phyloP scores from a whole-genome alignment of 345 rosid species.

The Luvunga scandens region DNA sequence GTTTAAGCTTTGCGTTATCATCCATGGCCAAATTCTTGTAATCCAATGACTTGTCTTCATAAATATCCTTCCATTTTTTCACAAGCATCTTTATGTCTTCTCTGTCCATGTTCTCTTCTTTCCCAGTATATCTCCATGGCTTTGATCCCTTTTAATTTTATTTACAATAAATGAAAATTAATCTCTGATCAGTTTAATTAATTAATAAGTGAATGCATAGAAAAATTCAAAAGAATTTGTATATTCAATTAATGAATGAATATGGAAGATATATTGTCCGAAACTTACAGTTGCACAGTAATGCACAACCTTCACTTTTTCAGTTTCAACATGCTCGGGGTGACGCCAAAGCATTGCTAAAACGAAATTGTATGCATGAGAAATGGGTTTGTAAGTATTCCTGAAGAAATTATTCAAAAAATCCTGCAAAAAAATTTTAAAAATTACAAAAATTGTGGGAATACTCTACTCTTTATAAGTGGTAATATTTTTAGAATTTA shows the following conservation, averaged over 20 bases:
- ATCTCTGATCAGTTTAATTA: neutral
- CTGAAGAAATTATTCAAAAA: constrained; percentile 55
- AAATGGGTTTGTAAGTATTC: constrained; percentile 52
- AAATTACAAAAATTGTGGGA: neutral
- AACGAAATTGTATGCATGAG: constrained; percentile 46
- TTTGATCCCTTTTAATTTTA: constrained; percentile 42
- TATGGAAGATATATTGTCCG: too few species aligned
- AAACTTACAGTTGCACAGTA: constrained; percentile 54
- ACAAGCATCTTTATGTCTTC: constrained; percentile 55
- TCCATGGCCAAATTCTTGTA: neutral
- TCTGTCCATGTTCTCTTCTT: constrained; percentile 51
- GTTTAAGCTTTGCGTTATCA: neutral
- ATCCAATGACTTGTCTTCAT: constrained; percentile 38
- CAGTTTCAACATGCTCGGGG: constrained; percentile 49
- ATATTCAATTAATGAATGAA: too few species aligned
- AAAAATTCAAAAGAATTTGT: neutral
- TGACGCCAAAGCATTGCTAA: constrained; percentile 73
- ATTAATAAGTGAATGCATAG: too few species aligned
- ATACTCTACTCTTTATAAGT: too few species aligned
- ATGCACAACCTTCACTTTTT: constrained; percentile 53
- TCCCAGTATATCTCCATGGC: constrained; percentile 61
- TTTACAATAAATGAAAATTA: neutral
- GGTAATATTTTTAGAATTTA: neutral
- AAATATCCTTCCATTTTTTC: constrained; percentile 60
- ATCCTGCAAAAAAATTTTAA: constrained; percentile 32